Evolutionary conservation across 441 rosid genomes (phyloP), one percentile per base, ranked within the genome.

Genomic region (Geranium incanum): DNA sequence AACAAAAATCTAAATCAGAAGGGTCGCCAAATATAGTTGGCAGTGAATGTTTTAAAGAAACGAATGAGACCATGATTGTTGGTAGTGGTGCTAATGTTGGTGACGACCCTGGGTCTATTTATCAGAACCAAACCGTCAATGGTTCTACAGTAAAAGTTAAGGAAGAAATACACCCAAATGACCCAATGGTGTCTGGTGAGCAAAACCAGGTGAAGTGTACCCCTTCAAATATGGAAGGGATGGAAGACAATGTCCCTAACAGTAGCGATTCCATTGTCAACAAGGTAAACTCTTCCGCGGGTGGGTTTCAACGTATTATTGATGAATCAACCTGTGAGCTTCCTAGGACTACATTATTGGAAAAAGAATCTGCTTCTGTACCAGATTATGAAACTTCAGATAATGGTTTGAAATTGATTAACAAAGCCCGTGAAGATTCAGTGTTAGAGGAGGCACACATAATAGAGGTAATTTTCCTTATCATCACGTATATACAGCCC

Each of bases 401-500:
- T 76, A 81, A 76, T 62, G 63, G 67, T 70, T 76, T 78, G 72
- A 81, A 81, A 74, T 68, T 84, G 69, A 73, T 68, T 65, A 86
- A 86, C 79, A 89, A 82, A 81, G 86, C 81, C 28, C 86, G 79
- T 78, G 97, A 90, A 78, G 97, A 96, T 81, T 85, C 93, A 69
- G 75, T 93, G 37, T 78, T 96, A 81, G 93, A 91, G 77, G 98
- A 93, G 89, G 98, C 99, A 69, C 90, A 85, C 59, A 79, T 79
- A 70, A 87, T 96, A 78, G 88, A 90, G 98, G 99, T 96, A 72
- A 71, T 79, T 76, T 28, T 82, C 64, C 18, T 57, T 57, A 71
- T 71, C 43, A 37, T 77, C 52, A 71, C 21, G 21, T 55, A 69
- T 72, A 70, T 70, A 68, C 75, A 33, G 39, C 71, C 55, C 39